These are phyloP conservation scores for Akanthomyces uredinophilus DNA, from an alignment of 2,329 filamentous ascomycete genomes.

Conservation along the genomic window DNA sequence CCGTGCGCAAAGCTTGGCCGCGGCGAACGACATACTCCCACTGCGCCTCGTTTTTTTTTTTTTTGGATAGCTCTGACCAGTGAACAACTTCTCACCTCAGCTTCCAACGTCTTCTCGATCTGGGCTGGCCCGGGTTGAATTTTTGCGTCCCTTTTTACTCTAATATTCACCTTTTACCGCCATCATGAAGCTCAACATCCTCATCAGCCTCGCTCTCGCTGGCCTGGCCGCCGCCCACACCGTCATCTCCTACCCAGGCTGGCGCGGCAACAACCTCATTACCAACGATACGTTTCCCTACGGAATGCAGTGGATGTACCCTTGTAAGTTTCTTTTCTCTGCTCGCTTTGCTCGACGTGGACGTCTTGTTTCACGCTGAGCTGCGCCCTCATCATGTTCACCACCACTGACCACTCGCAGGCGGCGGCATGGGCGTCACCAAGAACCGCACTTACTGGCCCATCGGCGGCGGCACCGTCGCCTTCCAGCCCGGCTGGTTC, in stretches of 20 bases:
- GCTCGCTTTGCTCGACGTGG: not conserved
- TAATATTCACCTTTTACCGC: not conserved
- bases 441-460: slow-evolving; percentile 92
- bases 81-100: not conserved
- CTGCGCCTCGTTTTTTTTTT: not conserved
- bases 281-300: slow-evolving; percentile 76
- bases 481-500: slow-evolving; percentile 95
- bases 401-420: slow-evolving; percentile 40
- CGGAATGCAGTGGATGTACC: slow-evolving; percentile 94
- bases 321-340: slow-evolving; percentile 58
- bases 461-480: slow-evolving; percentile 75
- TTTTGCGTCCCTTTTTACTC: not conserved
- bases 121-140: slow-evolving; percentile 1
- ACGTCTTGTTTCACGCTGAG: too few species aligned
- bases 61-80: not conserved
- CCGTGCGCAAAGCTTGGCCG: not conserved
- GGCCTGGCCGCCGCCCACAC: slow-evolving; percentile 61
- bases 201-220: slow-evolving; percentile 39
- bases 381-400: not conserved
- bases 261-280: slow-evolving; percentile 79
- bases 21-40: not conserved
- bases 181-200: slow-evolving; percentile 33
- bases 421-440: slow-evolving; percentile 74
- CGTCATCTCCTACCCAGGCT: slow-evolving; percentile 82
- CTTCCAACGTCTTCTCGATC: not conserved